Conservation (phyloP, 768 basidiomycete genomes). For the Termitomyces sp. region DNA sequence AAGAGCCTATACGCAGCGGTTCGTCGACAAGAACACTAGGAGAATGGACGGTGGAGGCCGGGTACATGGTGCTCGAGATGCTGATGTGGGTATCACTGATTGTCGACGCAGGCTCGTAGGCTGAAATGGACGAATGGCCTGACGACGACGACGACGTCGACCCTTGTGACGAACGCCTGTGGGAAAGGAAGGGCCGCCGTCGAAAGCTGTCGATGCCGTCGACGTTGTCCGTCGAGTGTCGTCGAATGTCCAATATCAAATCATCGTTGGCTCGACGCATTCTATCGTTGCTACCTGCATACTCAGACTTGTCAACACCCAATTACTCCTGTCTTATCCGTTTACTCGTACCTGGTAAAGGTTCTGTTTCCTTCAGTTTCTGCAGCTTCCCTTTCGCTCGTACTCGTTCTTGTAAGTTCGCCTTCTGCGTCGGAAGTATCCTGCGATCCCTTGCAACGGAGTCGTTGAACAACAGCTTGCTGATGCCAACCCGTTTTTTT, state of each 20-base stretch:
- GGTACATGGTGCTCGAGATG: conserved; percentile 41
- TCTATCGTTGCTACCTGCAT: conserved; percentile 7
- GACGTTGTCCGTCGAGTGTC: conserved; percentile 9
- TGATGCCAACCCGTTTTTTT: conserved; percentile 14
- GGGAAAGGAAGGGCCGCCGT: conserved; percentile 32
- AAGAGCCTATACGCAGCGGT: conserved; percentile 23
- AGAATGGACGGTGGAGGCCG: conserved; percentile 27
- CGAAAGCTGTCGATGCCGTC: conserved; percentile 11
- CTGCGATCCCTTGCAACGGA: conserved; percentile 6
- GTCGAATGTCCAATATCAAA: conserved; percentile 22
- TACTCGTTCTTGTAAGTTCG: conserved; percentile 16
- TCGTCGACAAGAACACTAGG: conserved; percentile 25
- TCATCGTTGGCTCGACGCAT: conserved; percentile 15
- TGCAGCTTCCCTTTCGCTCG: conserved; percentile 17
- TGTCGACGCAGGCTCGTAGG: conserved; percentile 29
- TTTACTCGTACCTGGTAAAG: conserved; percentile 2
- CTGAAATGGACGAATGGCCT: conserved; percentile 24
- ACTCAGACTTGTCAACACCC: neutral
- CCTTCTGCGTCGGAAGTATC: neutral
- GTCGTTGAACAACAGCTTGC: conserved; percentile 13
- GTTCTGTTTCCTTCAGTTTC: conserved; percentile 9
- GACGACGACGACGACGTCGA: conserved; percentile 22
- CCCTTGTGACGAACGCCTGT: conserved; percentile 19
- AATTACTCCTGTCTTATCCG: neutral
- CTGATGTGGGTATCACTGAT: conserved; percentile 35